Conservation (phyloP, 2,329 filamentous ascomycete genomes). For the Thielaviopsis punctulata region DNA sequence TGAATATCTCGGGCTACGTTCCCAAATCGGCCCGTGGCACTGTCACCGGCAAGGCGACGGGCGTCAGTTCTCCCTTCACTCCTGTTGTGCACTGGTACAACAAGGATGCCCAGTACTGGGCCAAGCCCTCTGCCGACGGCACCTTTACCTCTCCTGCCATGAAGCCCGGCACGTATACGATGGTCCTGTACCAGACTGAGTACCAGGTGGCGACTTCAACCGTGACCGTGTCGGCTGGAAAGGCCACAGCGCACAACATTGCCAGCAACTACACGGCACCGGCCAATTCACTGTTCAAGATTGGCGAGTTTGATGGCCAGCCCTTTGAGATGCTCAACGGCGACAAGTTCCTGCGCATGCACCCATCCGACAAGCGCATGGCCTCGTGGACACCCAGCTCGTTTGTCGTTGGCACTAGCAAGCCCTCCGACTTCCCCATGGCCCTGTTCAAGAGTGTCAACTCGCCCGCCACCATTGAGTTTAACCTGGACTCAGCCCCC, state of each 20-base stretch:
- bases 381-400: slow-evolving; percentile 39
- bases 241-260: slow-evolving; percentile 31
- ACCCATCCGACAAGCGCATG: slow-evolving; percentile 50
- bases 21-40: slow-evolving; percentile 36
- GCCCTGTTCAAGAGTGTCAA: slow-evolving; percentile 45
- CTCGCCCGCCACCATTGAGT: slow-evolving; percentile 41
- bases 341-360: slow-evolving; percentile 49
- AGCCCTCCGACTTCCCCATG: slow-evolving; percentile 42
- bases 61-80: slow-evolving; percentile 31
- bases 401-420: slow-evolving; percentile 41
- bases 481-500: slow-evolving; percentile 34
- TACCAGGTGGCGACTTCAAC: slow-evolving; percentile 33
- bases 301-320: slow-evolving; percentile 48
- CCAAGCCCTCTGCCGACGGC: slow-evolving; percentile 34
- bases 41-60: slow-evolving; percentile 42
- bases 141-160: slow-evolving; percentile 46
- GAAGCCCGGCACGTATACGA: slow-evolving; percentile 52
- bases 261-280: slow-evolving; percentile 27
- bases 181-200: slow-evolving; percentile 45
- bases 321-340: slow-evolving; percentile 49
- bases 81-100: slow-evolving; percentile 52
- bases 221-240: slow-evolving; percentile 33
- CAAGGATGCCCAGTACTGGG: slow-evolving; percentile 45
- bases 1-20: slow-evolving; percentile 41
- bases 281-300: slow-evolving; percentile 40